Evolutionary conservation across 192 early-diverging fungal species (phyloP).

Genomic region (Backusella australiensis): DNA sequence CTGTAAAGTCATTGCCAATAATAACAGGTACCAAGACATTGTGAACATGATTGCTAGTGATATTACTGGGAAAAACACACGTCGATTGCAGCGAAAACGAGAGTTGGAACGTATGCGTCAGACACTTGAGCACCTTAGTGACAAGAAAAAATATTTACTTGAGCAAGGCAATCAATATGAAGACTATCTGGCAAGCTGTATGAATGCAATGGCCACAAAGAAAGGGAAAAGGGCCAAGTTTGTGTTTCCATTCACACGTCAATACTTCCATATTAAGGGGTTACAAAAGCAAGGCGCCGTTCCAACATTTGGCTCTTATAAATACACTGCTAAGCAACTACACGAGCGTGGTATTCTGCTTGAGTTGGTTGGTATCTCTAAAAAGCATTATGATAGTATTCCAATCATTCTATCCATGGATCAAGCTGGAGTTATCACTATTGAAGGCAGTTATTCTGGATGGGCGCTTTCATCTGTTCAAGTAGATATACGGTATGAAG

Average conservation of each 20-base stretch:
- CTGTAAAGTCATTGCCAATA: constrained; percentile 63
- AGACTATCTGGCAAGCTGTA: constrained; percentile 90
- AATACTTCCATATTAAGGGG: constrained; percentile 93
- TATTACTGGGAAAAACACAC: constrained; percentile 88
- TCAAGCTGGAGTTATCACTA: constrained; percentile 85
- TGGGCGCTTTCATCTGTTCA: constrained; percentile 61
- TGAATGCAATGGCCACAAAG: constrained; percentile 77
- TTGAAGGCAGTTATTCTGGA: constrained; percentile 83
- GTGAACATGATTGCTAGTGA: constrained; percentile 91
- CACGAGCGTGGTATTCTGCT: constrained; percentile 92
- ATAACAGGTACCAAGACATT: constrained; percentile 89
- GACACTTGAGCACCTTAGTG: constrained; percentile 80
- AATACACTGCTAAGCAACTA: constrained; percentile 94
- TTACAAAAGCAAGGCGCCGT: constrained; percentile 84
- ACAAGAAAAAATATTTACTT: constrained; percentile 80
- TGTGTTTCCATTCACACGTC: constrained; percentile 87
- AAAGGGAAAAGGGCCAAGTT: constrained; percentile 63
- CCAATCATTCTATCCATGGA: constrained; percentile 91
- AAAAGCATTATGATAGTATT: constrained; percentile 86
- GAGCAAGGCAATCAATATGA: constrained; percentile 88
- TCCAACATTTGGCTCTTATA: constrained; percentile 96
- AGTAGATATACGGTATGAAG: constrained; percentile 89
- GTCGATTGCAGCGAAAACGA: constrained; percentile 68
- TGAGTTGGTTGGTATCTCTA: constrained; percentile 76
- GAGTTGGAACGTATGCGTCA: constrained; percentile 74